Evolutionary conservation across 2,329 filamentous ascomycete genomes (phyloP).

Genomic region (Nigrospora sphaerica): DNA sequence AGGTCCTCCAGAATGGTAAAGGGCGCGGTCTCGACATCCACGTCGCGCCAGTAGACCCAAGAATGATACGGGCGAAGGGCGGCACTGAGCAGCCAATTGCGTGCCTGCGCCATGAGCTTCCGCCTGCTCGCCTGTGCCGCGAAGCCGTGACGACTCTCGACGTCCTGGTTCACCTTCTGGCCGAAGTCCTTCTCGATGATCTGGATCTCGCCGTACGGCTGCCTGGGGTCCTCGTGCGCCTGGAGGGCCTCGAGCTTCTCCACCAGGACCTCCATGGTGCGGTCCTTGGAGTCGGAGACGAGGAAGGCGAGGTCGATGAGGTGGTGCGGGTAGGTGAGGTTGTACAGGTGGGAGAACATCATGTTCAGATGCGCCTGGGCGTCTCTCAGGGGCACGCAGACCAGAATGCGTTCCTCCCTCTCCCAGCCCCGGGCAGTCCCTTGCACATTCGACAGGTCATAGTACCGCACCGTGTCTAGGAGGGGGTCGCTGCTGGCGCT

Average conservation of each 20-base stretch:
- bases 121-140: slow-evolving; percentile 88
- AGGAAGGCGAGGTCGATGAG: slow-evolving; percentile 94
- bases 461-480: slow-evolving; percentile 93
- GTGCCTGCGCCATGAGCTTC: slow-evolving; percentile 95
- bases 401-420: slow-evolving; percentile 85
- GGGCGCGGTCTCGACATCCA: slow-evolving; percentile 94
- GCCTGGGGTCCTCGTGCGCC: slow-evolving; percentile 67
- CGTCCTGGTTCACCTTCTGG: slow-evolving; percentile 94
- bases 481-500: slow-evolving; percentile 63
- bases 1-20: slow-evolving; percentile 95
- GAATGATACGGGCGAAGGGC: slow-evolving; percentile 91
- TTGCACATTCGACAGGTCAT: slow-evolving; percentile 86
- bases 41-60: slow-evolving; percentile 99
- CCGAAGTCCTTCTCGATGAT: slow-evolving; percentile 99
- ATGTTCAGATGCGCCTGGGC: slow-evolving; percentile 87
- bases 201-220: slow-evolving; percentile 90
- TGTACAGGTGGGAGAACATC: slow-evolving; percentile 97
- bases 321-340: slow-evolving; percentile 95
- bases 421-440: slow-evolving; percentile 94
- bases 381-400: slow-evolving; percentile 91
- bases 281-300: slow-evolving; percentile 94
- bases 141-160: slow-evolving; percentile 95
- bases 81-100: slow-evolving; percentile 94
- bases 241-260: slow-evolving; percentile 74
- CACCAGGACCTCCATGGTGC: slow-evolving; percentile 70